phyloP scores from a whole-genome alignment of 176 grass and related monocot genomes.

The Oryza coarctata region DNA sequence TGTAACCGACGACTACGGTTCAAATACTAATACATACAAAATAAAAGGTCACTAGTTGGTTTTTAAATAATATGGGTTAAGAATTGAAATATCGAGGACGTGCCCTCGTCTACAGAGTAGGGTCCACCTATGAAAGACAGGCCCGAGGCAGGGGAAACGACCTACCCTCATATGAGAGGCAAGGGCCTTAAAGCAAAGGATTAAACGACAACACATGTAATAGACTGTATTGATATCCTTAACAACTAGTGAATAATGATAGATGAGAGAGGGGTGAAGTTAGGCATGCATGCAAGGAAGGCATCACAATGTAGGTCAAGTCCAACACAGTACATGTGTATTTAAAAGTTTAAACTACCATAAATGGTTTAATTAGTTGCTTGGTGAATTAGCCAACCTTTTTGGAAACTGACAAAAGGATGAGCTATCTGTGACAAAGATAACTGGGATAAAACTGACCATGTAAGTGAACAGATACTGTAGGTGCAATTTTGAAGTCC shows the following conservation, averaged over 20 bases:
- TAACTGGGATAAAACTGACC: conserved; percentile 32
- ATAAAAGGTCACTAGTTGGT: too few species aligned
- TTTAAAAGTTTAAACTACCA: neutral
- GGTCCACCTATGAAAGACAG: too few species aligned
- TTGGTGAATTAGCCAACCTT: conserved; percentile 21
- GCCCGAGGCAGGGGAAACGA: too few species aligned
- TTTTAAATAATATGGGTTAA: too few species aligned
- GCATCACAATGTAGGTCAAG: neutral
- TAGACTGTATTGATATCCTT: too few species aligned
- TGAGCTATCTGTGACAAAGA: conserved; percentile 35
- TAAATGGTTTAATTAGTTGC: neutral
- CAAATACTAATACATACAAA: too few species aligned
- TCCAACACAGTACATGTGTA: neutral
- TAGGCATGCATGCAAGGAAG: conserved; percentile 2
- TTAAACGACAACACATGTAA: too few species aligned
- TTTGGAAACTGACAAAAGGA: conserved; percentile 5
- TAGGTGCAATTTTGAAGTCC: conserved; percentile 27
- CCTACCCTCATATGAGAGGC: too few species aligned
- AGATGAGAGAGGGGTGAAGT: neutral
- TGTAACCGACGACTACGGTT: too few species aligned
- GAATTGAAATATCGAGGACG: too few species aligned
- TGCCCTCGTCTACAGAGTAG: too few species aligned
- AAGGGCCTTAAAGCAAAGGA: too few species aligned
- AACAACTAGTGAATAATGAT: neutral
- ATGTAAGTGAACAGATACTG: neutral